A percentile compares a stretch with the other conserved stretches of the same genome.
phyloP scores from a whole-genome alignment of 2,329 filamentous ascomycete species.

The Bisporella sp. region DNA sequence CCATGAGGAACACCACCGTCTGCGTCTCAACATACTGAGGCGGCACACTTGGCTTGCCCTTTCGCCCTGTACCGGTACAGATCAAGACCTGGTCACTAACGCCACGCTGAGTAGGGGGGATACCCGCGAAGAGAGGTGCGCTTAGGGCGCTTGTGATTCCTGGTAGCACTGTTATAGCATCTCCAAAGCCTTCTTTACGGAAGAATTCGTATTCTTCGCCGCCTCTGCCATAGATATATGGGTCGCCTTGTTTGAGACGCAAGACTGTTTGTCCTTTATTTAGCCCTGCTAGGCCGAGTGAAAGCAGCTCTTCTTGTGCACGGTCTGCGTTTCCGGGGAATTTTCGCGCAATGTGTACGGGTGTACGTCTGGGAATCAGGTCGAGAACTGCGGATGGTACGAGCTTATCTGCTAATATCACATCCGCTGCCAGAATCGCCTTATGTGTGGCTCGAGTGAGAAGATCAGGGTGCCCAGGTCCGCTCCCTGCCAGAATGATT shows the following conservation, averaged over 20 bases:
- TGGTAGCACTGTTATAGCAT: slow-evolving; percentile 64
- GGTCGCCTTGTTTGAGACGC: slow-evolving; percentile 91
- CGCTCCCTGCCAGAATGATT: slow-evolving; percentile 85
- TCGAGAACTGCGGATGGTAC: slow-evolving; percentile 80
- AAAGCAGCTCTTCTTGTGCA: slow-evolving; percentile 83
- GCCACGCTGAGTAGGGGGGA: slow-evolving; percentile 82
- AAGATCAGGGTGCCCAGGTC: slow-evolving; percentile 86
- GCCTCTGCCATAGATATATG: slow-evolving; percentile 91
- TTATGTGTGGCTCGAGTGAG: slow-evolving; percentile 77
- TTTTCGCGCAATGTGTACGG: slow-evolving; percentile 88
- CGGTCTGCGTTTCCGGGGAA: slow-evolving; percentile 95
- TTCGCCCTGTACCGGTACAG: slow-evolving; percentile 93
- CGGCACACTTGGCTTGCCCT: slow-evolving; percentile 74
- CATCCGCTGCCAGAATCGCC: slow-evolving; percentile 66
- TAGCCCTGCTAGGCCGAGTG: slow-evolving; percentile 65
- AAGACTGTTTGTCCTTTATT: slow-evolving; percentile 71
- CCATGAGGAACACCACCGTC: slow-evolving; percentile 94
- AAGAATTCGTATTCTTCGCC: slow-evolving; percentile 91
- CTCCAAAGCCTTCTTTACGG: slow-evolving; percentile 59
- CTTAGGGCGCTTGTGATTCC: slow-evolving; percentile 85
- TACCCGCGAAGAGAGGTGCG: slow-evolving; percentile 80
- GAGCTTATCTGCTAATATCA: slow-evolving; percentile 82
- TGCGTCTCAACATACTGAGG: slow-evolving; percentile 70
- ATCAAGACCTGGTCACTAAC: slow-evolving; percentile 89
- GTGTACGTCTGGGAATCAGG: slow-evolving; percentile 82